Evolutionary conservation across 345 rosid genomes (phyloP), one percentile per base, ranked within the genome.

Genomic region (Melaleuca quinquenervia): DNA sequence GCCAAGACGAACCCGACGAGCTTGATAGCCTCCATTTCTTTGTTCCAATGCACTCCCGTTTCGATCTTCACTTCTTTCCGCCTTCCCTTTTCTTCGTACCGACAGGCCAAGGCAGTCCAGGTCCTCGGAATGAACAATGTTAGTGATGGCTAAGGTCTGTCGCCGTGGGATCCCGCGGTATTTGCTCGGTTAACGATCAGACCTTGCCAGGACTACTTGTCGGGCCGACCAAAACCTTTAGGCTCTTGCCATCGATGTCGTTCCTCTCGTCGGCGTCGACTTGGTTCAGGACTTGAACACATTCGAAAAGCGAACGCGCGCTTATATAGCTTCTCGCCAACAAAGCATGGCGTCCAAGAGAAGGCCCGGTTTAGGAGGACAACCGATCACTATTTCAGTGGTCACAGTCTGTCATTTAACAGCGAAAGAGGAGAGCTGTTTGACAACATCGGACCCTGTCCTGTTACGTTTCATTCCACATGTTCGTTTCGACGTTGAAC

Each of bases 61-160:
- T 6, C 55, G 41, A 11, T 50, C 26, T 11, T 26, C 36, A 5
- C 29, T 26, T 51, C 24, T 55, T 9, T 51, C 11, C 49, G 20
- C 45, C 12, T 18, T 50, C 52, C 70, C 32, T 49, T 7, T 52
- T 51, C 26, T 20, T 21, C 56, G 26, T 3, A 36, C 36, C 48
- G 48, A 18, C 48, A 70, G 45, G 45, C 48, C 80, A 29, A 64
- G 78, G 45, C 36, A 45, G 26, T 64, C 10, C 0, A 11, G 15
- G 29, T 64, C 48, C 26, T 36, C 3, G 80, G 80, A 70, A 70
- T 6, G 48, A 70, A 70, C 22, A 10, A 41, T 8, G 80, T 21
- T 36, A 36, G 78, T 54, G 70, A 44, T 76, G 87, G 87, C 87
- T 13, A 85, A 85, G 87, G 87, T 85, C 87, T 76, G 62, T 70